Evolutionary conservation across 1,139 yeast genomes (phyloP).

Genomic region (Groenewaldozyma sp.): DNA sequence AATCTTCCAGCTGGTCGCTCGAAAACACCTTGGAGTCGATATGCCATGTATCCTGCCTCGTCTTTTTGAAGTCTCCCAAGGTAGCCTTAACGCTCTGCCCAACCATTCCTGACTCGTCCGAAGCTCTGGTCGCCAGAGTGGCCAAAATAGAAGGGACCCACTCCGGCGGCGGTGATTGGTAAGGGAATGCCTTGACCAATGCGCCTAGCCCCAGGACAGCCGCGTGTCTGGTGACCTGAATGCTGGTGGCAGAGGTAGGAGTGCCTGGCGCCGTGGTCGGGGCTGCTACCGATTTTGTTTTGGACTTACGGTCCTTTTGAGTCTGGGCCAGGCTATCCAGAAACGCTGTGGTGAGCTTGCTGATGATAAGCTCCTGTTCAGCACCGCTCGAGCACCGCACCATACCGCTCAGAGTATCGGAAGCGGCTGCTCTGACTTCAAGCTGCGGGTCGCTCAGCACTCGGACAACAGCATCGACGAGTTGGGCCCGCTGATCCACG

Average conservation of each 20-base stretch:
- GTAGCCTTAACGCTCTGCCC: slow-evolving; percentile 81
- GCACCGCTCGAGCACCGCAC: slow-evolving; percentile 64
- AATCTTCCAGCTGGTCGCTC: slow-evolving; percentile 73
- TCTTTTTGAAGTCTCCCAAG: slow-evolving; percentile 79
- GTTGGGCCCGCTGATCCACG: slow-evolving; percentile 38
- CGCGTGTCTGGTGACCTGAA: slow-evolving; percentile 57
- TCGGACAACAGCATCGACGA: slow-evolving; percentile 46
- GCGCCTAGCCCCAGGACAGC: slow-evolving; percentile 89
- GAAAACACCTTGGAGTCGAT: slow-evolving; percentile 72
- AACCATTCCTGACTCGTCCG: slow-evolving; percentile 63
- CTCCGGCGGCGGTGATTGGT: slow-evolving; percentile 78
- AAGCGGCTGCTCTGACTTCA: slow-evolving; percentile 71
- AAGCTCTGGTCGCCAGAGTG: slow-evolving; percentile 55
- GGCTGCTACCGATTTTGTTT: slow-evolving; percentile 10
- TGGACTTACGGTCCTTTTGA: slow-evolving; percentile 14
- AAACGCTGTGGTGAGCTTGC: slow-evolving; percentile 30
- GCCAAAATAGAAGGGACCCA: slow-evolving; percentile 81
- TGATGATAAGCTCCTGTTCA: slow-evolving; percentile 39
- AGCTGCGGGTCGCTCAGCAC: slow-evolving; percentile 54
- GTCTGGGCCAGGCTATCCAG: slow-evolving; percentile 28
- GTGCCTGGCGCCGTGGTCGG: slow-evolving; percentile 16
- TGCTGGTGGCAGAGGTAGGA: slow-evolving; percentile 14
- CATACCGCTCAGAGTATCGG: slow-evolving; percentile 70
- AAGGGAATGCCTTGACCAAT: slow-evolving; percentile 82
- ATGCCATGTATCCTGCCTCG: slow-evolving; percentile 96